Conservation (phyloP, 2,329 filamentous ascomycete genomes). For the Stagonosporopsis rhizophila region DNA sequence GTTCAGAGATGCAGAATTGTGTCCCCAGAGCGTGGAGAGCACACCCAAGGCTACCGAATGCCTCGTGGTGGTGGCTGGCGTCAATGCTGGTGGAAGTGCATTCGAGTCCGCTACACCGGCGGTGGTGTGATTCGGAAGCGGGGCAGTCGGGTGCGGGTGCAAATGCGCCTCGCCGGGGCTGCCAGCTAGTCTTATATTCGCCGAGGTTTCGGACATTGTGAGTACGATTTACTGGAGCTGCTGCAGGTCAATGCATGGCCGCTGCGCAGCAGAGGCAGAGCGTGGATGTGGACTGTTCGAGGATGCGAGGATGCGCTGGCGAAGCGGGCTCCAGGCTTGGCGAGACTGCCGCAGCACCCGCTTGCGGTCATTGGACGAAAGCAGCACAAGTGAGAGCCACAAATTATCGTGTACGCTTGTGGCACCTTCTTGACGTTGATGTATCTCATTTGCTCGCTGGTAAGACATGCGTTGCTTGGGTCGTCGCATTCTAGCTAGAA, state of each 20-base stretch:
- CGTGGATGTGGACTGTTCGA: conserved; percentile 44
- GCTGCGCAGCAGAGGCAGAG: conserved; percentile 42
- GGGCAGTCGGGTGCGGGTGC: conserved; percentile 27
- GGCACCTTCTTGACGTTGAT: conserved; percentile 1
- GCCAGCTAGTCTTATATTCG: conserved; percentile 35
- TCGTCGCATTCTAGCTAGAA: conserved; percentile 21
- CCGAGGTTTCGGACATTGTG: conserved; percentile 43
- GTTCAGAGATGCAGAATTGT: conserved; percentile 27
- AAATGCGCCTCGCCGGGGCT: conserved; percentile 33
- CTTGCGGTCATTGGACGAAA: conserved; percentile 32
- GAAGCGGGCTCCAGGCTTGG: conserved; percentile 14
- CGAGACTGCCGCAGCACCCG: conserved; percentile 22
- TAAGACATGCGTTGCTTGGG: not conserved
- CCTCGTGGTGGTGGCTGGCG: conserved; percentile 46
- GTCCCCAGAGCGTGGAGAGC: conserved; percentile 42
- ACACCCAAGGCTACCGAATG: conserved; percentile 44
- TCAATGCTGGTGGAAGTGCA: conserved; percentile 42
- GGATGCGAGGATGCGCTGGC: conserved; percentile 47
- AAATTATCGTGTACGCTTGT: conserved; percentile 18
- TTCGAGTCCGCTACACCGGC: conserved; percentile 28
- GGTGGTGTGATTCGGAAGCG: conserved; percentile 28
- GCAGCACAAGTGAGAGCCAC: conserved; percentile 26
- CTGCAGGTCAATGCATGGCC: conserved; percentile 49
- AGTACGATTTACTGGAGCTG: conserved; percentile 42
- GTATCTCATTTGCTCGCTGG: not conserved